A percentile compares a stretch with the other conserved stretches of the same genome.
Evolutionary conservation across 2,329 filamentous ascomycete genomes (phyloP).

Genomic region (Cytospora chrysosperma): DNA sequence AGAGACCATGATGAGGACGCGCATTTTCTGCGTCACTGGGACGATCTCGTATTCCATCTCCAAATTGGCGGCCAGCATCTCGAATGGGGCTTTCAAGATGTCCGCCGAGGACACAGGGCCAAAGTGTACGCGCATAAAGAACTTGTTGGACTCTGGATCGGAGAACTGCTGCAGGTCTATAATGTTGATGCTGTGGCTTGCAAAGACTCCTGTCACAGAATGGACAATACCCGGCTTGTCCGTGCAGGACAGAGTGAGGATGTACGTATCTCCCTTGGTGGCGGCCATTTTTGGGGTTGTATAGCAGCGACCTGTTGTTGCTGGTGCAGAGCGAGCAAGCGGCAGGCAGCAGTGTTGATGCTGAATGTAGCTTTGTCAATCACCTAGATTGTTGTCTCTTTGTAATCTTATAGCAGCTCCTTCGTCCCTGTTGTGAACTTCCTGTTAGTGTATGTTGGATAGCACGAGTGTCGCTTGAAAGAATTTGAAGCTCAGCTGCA

Average conservation of each 20-base stretch:
- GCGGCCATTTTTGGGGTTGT: slow-evolving; percentile 36
- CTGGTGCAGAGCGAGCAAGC: background rate
- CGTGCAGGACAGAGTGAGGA: slow-evolving; percentile 79
- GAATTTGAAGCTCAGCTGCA: slow-evolving; percentile 13
- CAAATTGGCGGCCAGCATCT: slow-evolving; percentile 60
- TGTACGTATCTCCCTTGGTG: slow-evolving; percentile 52
- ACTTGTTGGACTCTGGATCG: slow-evolving; percentile 69
- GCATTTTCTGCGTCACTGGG: slow-evolving; percentile 66
- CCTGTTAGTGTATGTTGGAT: background rate
- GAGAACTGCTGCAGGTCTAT: slow-evolving; percentile 83
- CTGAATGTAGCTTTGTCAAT: background rate
- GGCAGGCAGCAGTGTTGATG: background rate
- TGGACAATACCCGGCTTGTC: slow-evolving; percentile 85
- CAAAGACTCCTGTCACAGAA: slow-evolving; percentile 76
- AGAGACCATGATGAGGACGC: slow-evolving; percentile 84
- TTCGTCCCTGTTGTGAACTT: background rate
- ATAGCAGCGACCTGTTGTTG: background rate
- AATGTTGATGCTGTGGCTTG: slow-evolving; percentile 73
- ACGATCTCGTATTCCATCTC: slow-evolving; percentile 71
- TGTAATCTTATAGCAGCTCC: background rate
- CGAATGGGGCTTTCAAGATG: slow-evolving; percentile 56
- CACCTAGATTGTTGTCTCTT: background rate
- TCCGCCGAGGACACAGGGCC: slow-evolving; percentile 56
- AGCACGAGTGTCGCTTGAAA: slow-evolving; percentile 13
- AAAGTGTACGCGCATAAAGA: slow-evolving; percentile 90